These are phyloP conservation scores for Pleurotus eryngii DNA, from an alignment of 768 basidiomycete species.

Conservation along the genomic window DNA sequence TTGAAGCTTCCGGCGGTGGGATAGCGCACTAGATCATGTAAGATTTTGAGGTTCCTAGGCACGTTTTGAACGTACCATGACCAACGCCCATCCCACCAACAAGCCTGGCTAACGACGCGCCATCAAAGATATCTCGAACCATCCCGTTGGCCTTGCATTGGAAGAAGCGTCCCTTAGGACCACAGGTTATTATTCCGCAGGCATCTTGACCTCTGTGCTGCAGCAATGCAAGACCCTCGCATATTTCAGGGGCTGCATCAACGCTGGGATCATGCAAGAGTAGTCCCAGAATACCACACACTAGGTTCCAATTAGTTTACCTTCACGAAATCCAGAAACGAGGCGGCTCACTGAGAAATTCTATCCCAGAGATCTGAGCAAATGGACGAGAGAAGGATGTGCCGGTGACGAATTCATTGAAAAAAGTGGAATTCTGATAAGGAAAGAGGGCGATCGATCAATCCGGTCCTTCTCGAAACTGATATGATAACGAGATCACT, in stretches of 20 bases:
- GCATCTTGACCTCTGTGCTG: slow-evolving; percentile 99
- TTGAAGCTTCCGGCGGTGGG: slow-evolving; percentile 97
- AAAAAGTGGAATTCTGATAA: not conserved
- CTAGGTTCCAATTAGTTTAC: slow-evolving; percentile 20
- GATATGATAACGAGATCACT: slow-evolving; percentile 11
- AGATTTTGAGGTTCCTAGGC: too few species aligned
- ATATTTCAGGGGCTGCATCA: slow-evolving; percentile 84
- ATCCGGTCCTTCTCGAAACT: not conserved
- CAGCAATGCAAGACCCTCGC: slow-evolving; percentile 90
- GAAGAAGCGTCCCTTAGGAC: slow-evolving; percentile 90
- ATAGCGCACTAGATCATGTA: slow-evolving; percentile 70
- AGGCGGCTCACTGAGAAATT: slow-evolving; percentile 1
- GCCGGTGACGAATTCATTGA: not conserved
- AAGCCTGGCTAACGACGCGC: slow-evolving; percentile 67
- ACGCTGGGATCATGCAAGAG: slow-evolving; percentile 73
- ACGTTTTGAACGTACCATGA: slow-evolving; percentile 61
- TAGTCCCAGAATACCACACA: slow-evolving; percentile 94
- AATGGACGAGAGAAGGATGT: not conserved
- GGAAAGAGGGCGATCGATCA: not conserved
- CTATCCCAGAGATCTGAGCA: not conserved
- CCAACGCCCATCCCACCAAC: slow-evolving; percentile 97
- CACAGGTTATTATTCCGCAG: slow-evolving; percentile 95
- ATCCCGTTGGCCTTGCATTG: slow-evolving; percentile 99
- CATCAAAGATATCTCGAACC: slow-evolving; percentile 96
- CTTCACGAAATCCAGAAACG: not conserved